phyloP scores from a whole-genome alignment of 2,329 filamentous ascomycete species.

The Ceratocystiopsis minuta region DNA sequence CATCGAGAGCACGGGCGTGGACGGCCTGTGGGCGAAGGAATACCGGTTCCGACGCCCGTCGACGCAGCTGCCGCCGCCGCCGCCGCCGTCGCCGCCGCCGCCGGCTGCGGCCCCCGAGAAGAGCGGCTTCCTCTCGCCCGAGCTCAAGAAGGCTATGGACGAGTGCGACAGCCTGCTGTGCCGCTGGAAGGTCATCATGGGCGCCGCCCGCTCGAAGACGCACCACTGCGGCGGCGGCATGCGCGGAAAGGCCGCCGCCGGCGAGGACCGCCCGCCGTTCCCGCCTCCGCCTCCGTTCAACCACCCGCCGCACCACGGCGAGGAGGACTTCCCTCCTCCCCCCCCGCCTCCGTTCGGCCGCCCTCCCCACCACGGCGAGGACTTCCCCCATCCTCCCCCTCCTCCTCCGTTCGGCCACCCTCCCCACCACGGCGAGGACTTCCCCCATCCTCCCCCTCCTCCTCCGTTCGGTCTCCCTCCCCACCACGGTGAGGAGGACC shows the following conservation, averaged over 20 bases:
- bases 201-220: constrained; percentile 22
- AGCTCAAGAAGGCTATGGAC: constrained; percentile 12
- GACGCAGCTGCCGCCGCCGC: no score
- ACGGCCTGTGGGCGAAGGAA: no score
- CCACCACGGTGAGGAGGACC: background rate
- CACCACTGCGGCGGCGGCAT: constrained; percentile 19
- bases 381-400: constrained; percentile 4
- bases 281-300: no score
- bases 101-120: background rate
- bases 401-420: constrained; percentile 4
- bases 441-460: no score
- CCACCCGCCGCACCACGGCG: background rate
- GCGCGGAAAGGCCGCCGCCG: constrained; percentile 7
- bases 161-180: constrained; percentile 26
- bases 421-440: constrained; percentile 10
- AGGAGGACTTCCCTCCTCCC: background rate
- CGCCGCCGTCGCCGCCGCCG: no score
- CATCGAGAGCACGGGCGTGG: background rate
- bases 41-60: no score
- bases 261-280: background rate
- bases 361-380: constrained; percentile 6
- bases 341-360: no score
- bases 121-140: background rate
- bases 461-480: background rate
- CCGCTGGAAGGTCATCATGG: constrained; percentile 34